Percentiles rank a stretch among this genome's conserved stretches.
These are phyloP conservation scores for Torulaspora maleeae DNA, from an alignment of 805 yeast genomes.

Conservation along the genomic window DNA sequence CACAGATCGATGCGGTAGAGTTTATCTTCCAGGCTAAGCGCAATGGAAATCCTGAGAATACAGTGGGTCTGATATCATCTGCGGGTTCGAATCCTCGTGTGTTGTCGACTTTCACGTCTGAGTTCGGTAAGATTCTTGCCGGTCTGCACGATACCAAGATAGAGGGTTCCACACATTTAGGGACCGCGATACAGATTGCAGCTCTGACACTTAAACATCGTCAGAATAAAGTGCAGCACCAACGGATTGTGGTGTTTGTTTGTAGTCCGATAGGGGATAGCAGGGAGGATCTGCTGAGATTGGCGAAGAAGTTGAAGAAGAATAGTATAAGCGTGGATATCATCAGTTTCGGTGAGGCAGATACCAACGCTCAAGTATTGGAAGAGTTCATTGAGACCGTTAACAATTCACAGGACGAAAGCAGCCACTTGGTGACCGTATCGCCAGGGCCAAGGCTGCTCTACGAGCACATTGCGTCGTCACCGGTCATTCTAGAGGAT, in stretches of 20 bases:
- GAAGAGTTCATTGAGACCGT: constrained; percentile 73
- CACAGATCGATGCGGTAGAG: constrained; percentile 87
- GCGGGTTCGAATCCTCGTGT: constrained; percentile 86
- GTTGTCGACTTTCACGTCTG: constrained; percentile 81
- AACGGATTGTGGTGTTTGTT: constrained; percentile 83
- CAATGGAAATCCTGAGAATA: constrained; percentile 85
- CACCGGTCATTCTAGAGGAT: constrained; percentile 71
- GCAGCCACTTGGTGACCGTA: constrained; percentile 76
- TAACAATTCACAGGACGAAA: constrained; percentile 57
- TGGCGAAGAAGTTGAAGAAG: constrained; percentile 91
- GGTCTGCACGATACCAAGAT: constrained; percentile 80
- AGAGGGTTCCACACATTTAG: constrained; percentile 61
- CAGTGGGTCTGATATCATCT: constrained; percentile 85
- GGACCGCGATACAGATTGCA: constrained; percentile 89
- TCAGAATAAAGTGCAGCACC: constrained; percentile 87
- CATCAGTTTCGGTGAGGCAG: constrained; percentile 87
- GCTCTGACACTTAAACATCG: constrained; percentile 91
- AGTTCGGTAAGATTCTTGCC: constrained; percentile 76
- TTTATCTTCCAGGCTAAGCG: constrained; percentile 80
- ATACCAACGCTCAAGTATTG: constrained; percentile 66
- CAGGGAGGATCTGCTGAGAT: constrained; percentile 66
- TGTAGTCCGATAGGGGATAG: constrained; percentile 74
- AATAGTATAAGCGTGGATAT: constrained; percentile 87
- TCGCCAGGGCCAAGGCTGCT: constrained; percentile 85
- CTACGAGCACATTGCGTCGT: constrained; percentile 73